phyloP scores from a whole-genome alignment of 2,329 filamentous ascomycete species.

The Talaromyces sp. region DNA sequence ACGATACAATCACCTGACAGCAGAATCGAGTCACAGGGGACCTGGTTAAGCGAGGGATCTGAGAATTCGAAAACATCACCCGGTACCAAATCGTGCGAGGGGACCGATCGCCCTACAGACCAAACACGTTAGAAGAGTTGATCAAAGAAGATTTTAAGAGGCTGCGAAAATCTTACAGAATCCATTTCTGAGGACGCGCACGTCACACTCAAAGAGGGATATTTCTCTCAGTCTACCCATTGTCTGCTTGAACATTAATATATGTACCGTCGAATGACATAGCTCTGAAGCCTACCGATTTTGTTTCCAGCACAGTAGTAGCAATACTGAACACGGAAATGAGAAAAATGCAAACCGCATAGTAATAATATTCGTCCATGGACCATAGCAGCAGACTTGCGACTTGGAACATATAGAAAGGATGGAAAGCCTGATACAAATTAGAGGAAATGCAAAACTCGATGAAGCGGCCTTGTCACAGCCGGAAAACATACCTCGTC shows the following conservation, averaged over 20 bases:
- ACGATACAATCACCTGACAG: constrained; percentile 96
- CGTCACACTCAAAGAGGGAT: constrained; percentile 91
- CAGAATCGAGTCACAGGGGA: constrained; percentile 89
- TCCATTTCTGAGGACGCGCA: constrained; percentile 87
- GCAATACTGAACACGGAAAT: constrained; percentile 93
- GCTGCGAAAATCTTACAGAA: constrained; percentile 67
- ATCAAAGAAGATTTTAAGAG: background rate
- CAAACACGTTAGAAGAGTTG: constrained; percentile 8
- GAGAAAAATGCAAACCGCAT: constrained; percentile 89
- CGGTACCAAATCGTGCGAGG: constrained; percentile 85
- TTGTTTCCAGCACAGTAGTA: constrained; percentile 87
- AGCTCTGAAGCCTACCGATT: constrained; percentile 60
- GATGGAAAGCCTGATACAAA: constrained; percentile 74
- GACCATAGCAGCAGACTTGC: constrained; percentile 95
- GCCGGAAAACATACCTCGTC: constrained; percentile 68
- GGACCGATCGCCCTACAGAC: constrained; percentile 74
- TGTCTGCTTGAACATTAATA: constrained; percentile 55
- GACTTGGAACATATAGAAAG: constrained; percentile 97
- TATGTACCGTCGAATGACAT: constrained; percentile 8
- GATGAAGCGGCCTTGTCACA: background rate
- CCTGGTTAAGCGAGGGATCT: constrained; percentile 82
- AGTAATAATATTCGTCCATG: constrained; percentile 95
- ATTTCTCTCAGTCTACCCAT: constrained; percentile 90
- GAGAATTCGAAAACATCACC: constrained; percentile 97
- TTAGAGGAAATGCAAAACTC: constrained; percentile 14